Conservation (phyloP, 2,329 filamentous ascomycete genomes). For the Aureobasidium sp. region DNA sequence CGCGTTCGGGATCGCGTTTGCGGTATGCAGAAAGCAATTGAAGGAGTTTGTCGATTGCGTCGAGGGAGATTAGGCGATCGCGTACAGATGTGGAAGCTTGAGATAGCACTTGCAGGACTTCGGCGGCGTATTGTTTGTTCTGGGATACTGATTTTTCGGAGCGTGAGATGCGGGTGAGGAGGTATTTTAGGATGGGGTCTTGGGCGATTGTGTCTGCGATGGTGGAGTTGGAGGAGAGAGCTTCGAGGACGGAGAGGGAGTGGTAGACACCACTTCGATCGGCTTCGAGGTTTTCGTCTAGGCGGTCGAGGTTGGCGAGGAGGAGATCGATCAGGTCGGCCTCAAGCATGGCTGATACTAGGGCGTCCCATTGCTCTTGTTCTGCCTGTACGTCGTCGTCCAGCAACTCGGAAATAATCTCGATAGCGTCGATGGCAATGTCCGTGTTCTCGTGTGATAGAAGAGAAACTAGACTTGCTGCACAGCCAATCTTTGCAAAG, state of each 20-base stretch:
- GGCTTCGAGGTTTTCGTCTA: slow-evolving; percentile 63
- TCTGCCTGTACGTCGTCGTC: slow-evolving; percentile 84
- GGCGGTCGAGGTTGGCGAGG: slow-evolving; percentile 65
- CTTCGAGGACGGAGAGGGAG: slow-evolving; percentile 73
- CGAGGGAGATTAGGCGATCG: slow-evolving; percentile 46
- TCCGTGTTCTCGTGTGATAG: slow-evolving; percentile 95
- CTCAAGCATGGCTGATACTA: slow-evolving; percentile 55
- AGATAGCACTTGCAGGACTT: slow-evolving; percentile 80
- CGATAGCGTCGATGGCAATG: slow-evolving; percentile 83
- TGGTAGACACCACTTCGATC: slow-evolving; percentile 85
- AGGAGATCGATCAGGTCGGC: slow-evolving; percentile 67
- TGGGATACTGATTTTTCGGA: slow-evolving; percentile 61
- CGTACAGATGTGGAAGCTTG: slow-evolving; percentile 65
- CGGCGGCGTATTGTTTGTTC: slow-evolving; percentile 92
- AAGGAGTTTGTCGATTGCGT: slow-evolving; percentile 71
- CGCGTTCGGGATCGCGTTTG: slow-evolving; percentile 74
- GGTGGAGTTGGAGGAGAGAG: slow-evolving; percentile 62
- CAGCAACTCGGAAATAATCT: slow-evolving; percentile 83
- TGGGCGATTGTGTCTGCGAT: slow-evolving; percentile 64
- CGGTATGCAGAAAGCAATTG: slow-evolving; percentile 80
- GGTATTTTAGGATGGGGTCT: slow-evolving; percentile 66
- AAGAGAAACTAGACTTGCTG: slow-evolving; percentile 65
- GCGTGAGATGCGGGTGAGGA: slow-evolving; percentile 63
- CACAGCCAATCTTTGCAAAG: slow-evolving; percentile 61
- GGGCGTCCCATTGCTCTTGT: slow-evolving; percentile 67